A percentile compares a stretch with the other conserved stretches of the same genome.
Evolutionary conservation across 345 rosid genomes (phyloP).

Genomic region (Trapa incisa): DNA sequence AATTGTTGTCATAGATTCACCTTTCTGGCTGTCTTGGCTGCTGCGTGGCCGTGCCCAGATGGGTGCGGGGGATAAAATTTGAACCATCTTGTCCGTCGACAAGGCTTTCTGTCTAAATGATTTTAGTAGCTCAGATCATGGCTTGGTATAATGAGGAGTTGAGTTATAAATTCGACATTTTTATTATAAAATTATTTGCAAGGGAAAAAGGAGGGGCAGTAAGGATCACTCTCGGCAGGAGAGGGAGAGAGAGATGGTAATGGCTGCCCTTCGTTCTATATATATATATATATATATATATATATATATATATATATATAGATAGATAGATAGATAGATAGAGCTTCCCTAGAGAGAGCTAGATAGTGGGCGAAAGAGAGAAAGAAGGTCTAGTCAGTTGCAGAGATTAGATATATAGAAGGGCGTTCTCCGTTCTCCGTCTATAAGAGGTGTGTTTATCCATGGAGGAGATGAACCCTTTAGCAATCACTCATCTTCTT

Average conservation of each 20-base stretch:
- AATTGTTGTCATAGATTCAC: not conserved
- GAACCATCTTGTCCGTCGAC: too few relatives aligned
- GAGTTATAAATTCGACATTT: too few relatives aligned
- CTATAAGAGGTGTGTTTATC: too few relatives aligned
- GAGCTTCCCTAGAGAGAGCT: not conserved
- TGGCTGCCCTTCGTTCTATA: not conserved
- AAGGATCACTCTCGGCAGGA: not conserved
- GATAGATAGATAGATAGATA: too few relatives aligned
- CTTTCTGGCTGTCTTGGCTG: not conserved
- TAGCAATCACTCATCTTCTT: constrained; percentile 91
- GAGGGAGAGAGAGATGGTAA: not conserved
- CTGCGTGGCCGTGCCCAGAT: too few relatives aligned
- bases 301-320: not conserved
- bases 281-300: not conserved
- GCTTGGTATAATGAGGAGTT: too few relatives aligned
- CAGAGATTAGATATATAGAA: not conserved
- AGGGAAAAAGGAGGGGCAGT: too few relatives aligned
- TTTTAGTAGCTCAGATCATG: too few relatives aligned
- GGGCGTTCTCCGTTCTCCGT: too few relatives aligned
- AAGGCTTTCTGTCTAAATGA: too few relatives aligned
- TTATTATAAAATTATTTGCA: too few relatives aligned
- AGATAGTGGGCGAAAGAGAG: not conserved
- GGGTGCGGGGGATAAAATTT: too few relatives aligned
- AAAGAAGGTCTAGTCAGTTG: not conserved
- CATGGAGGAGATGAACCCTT: constrained; percentile 31